A percentile compares a stretch with the other conserved stretches of the same genome.
Evolutionary conservation across 2,329 filamentous ascomycete species (phyloP).

Genomic region (Cytospora chrysosperma): DNA sequence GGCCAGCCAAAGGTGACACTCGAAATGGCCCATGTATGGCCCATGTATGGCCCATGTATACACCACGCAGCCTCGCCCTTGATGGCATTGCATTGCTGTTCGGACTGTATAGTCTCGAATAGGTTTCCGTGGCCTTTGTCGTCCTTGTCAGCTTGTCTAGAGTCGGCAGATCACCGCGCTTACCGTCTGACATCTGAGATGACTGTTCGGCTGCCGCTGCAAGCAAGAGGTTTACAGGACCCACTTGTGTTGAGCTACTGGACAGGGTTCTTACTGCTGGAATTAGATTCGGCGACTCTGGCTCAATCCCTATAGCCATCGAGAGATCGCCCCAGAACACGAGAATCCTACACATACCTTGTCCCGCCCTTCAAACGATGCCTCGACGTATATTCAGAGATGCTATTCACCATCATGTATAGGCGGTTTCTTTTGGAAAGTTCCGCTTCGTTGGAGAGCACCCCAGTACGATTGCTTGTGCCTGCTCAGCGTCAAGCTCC

Average conservation of each 20-base stretch:
- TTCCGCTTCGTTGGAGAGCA: too few species aligned
- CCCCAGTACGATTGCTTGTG: neutral
- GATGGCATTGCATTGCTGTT: too few species aligned
- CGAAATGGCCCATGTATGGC: neutral
- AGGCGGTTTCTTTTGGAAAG: neutral
- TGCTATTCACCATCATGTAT: neutral
- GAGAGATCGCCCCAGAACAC: neutral
- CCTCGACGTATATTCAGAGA: neutral
- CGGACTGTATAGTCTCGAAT: too few species aligned
- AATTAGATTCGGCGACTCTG: constrained; percentile 1
- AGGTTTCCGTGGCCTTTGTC: constrained; percentile 2
- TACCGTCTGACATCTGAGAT: neutral
- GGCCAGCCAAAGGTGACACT: neutral
- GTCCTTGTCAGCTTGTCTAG: neutral
- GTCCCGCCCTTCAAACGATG: neutral
- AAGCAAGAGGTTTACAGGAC: constrained; percentile 4
- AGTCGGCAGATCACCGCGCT: constrained; percentile 14
- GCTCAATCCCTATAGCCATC: neutral
- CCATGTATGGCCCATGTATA: too few species aligned
- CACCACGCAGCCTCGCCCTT: neutral
- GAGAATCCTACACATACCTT: neutral
- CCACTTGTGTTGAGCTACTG: neutral
- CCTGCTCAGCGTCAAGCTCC: neutral
- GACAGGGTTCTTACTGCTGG: neutral
- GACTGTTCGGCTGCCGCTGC: constrained; percentile 12